Conservation (phyloP, 192 early-diverging fungal genomes). For the Endogone sp. region DNA sequence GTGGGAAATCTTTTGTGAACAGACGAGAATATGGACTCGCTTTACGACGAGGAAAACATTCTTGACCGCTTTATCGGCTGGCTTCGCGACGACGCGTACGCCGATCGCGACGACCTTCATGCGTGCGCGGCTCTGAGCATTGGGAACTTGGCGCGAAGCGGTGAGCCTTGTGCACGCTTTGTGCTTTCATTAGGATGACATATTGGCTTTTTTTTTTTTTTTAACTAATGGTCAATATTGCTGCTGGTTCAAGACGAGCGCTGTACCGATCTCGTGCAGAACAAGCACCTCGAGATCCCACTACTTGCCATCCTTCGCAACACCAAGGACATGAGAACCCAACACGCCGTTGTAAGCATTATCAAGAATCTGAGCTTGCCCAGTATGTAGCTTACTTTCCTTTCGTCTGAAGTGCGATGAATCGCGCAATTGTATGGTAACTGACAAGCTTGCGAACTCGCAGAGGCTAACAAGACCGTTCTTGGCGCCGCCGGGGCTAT, state of each 20-base stretch:
- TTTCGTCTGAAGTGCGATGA: neutral
- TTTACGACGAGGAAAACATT: slow-evolving; percentile 39
- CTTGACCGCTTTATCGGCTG: slow-evolving; percentile 40
- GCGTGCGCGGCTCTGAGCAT: slow-evolving; percentile 56
- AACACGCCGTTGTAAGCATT: slow-evolving; percentile 61
- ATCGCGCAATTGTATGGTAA: neutral
- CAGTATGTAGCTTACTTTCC: slow-evolving; percentile 19
- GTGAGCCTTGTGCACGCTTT: slow-evolving; percentile 13
- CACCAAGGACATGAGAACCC: slow-evolving; percentile 41
- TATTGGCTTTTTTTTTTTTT: neutral
- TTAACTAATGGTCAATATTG: no score
- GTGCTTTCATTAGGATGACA: neutral
- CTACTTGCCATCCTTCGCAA: slow-evolving; percentile 48
- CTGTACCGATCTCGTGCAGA: slow-evolving; percentile 56
- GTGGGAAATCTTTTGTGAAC: neutral
- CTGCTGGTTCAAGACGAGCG: no score
- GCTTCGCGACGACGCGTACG: slow-evolving; percentile 25
- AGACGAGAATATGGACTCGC: slow-evolving; percentile 45
- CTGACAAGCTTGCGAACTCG: neutral
- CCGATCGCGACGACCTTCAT: slow-evolving; percentile 37
- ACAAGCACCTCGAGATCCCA: slow-evolving; percentile 46
- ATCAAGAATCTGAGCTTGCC: slow-evolving; percentile 68
- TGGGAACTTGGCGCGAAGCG: slow-evolving; percentile 69
- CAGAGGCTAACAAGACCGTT: slow-evolving; percentile 38
- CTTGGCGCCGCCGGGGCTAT: slow-evolving; percentile 49